Evolutionary conservation across 208 protist species (phyloP), one percentile per base, ranked within the genome.

Genomic region (Wallacemonas sp.): DNA sequence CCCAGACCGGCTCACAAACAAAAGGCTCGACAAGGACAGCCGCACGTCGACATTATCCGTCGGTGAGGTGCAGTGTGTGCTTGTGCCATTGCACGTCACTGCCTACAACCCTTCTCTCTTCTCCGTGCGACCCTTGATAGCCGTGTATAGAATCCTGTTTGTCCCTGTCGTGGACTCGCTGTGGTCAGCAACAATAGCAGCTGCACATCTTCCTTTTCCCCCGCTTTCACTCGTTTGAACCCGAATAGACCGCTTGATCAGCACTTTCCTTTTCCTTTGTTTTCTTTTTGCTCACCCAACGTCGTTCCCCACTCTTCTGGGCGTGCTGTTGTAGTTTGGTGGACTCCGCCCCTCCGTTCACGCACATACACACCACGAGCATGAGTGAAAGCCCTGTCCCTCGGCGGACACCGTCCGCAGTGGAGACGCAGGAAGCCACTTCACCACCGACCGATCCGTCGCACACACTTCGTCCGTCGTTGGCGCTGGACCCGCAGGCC

Each of bases 201-300:
- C 34, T 46, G 1, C 38, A 60, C 65, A 64, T 46, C 63, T 59
- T 68, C 45, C 50, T 34, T 27, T 34, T 34, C 15, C 21, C 15
- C 15, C 5, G 37, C 17, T 46, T 36, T 17, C 41, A 26, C 29
- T 29, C 36, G 9, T 60, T 39, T 62, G 10, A 44, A 33, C 41
- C 21, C 17, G 44, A 42, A 66, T 0, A 66, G 13, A 41, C 50
- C 50, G 13, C 10, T 22, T 19, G 13, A 12, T n/a, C 45, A 52
- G 15, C 57, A n/a, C 10, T 63, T 19, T 21, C 29, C 37, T 62
- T 46, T 33, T 50, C 8, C 44, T 45, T 45, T 42, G 33, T 55
- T 66, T 44, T 66, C 27, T 64, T 53, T 64, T 44, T 38, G 15
- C 26, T 42, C 26, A 26, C 15, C 24, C n/a, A 6, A 45, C 3